Evolutionary conservation across 306 rosid genomes (phyloP).

Genomic region (Prunus mume): DNA sequence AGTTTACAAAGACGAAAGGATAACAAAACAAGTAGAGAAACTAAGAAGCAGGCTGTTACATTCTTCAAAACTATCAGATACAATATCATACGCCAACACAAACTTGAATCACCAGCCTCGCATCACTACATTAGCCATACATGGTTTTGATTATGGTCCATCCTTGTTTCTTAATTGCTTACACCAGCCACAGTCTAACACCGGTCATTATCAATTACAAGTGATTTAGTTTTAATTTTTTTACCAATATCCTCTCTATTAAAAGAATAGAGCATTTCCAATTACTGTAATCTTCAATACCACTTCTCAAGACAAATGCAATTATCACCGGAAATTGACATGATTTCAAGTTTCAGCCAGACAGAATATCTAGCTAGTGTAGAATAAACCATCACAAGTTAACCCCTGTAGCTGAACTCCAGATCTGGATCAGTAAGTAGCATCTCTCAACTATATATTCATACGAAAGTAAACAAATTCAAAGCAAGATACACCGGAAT

Average conservation of each 20-base stretch:
- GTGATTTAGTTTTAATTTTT: neutral
- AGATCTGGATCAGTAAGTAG: slow-evolving; percentile 50
- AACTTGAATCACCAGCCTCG: neutral
- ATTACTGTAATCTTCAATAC: neutral
- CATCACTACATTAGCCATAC: neutral
- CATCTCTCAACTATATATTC: neutral
- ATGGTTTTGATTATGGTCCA: neutral
- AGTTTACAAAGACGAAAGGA: neutral
- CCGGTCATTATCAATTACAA: neutral
- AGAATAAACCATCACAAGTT: slow-evolving; percentile 1
- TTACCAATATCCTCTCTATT: too few species aligned
- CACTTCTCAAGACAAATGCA: neutral
- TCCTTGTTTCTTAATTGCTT: too few species aligned
- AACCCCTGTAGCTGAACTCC: neutral
- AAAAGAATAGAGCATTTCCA: neutral
- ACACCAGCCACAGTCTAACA: neutral
- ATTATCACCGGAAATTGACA: neutral
- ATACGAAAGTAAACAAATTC: neutral
- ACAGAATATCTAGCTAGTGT: slow-evolving; percentile 22
- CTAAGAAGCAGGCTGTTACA: neutral
- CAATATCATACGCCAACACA: neutral
- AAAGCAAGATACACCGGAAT: neutral
- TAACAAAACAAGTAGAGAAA: neutral
- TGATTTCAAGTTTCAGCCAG: neutral
- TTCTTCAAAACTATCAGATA: neutral